Evolutionary conservation across 495 filamentous ascomycete genomes (phyloP), one percentile per base, ranked within the genome.

Genomic region (Trichocladium uniseriatum): DNA sequence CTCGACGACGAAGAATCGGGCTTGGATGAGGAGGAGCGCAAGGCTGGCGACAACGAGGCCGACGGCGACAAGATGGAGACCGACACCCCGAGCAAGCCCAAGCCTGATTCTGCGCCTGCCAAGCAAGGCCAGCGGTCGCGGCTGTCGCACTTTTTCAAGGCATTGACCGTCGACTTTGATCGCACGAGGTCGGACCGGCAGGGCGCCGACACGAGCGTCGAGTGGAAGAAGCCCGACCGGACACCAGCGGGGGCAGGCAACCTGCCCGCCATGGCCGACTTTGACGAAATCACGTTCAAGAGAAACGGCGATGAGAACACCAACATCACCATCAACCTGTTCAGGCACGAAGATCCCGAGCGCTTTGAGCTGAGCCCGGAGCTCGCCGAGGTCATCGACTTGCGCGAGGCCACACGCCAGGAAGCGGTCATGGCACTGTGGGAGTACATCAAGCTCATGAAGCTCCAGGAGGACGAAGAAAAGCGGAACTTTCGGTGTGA

Each of bases 91-190:
- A 72, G 67, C 70, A 66, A 77, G 66, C 59, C 62, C 53, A 74
- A 70, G 53, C 48, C 56, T 29, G 69, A 63, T 65, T 51, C 41
- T 28, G 59, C 49, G 13, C 45, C 58, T 19, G 79, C 70, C 24
- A 68, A 37, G 47, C 60, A 64, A 7, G 73, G 73, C 40, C 66
- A 60, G 41, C 68, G 64, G 35, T 78, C 77, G 27, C 79, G 83
- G 47, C 83, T 98, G 66, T 95, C 92, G 21, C 86, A 95, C 56
- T 99, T 96, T 69, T 95, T 99, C 80, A 94, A 94, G 65, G 74
- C 80, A 7, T 82, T 99, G 59, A 86, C 79, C 2, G 76, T 96
- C 34, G 89, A 97, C 47, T 91, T 94, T 52, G 87, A 95, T 51
- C 80, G 80, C 39, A 69, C 64, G 18, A 58, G 58, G 44, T 38